Percentiles rank a stretch among this genome's conserved stretches.
Evolutionary conservation across 2,329 filamentous ascomycete genomes (phyloP).

Genomic region (Anthostomella pinea): DNA sequence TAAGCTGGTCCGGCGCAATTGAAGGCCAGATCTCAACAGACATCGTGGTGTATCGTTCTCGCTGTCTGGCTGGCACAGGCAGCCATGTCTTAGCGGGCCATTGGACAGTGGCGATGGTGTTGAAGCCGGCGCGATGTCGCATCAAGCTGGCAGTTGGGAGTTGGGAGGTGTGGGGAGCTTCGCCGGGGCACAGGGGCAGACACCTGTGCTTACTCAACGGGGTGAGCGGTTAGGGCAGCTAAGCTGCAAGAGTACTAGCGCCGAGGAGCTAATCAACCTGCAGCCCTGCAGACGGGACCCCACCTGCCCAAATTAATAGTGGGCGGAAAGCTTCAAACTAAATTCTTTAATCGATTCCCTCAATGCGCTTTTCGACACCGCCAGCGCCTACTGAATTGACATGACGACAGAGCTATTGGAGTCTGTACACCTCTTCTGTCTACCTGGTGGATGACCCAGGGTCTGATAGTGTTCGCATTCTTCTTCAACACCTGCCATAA

Average conservation of each 20-base stretch:
- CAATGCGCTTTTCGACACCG: no score
- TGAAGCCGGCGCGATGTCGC: no score
- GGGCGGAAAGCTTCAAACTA: no score
- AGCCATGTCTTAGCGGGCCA: constrained; percentile 13
- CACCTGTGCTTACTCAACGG: constrained; percentile 1
- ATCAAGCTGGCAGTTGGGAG: background rate
- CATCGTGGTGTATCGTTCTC: constrained; percentile 38
- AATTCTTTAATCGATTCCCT: background rate
- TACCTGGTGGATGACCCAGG: constrained; percentile 18
- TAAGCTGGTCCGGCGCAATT: constrained; percentile 48
- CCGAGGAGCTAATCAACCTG: constrained; percentile 5
- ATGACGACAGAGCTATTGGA: constrained; percentile 7
- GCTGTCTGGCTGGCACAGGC: constrained; percentile 16
- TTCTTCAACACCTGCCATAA: background rate
- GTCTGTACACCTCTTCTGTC: constrained; percentile 3
- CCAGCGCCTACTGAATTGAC: constrained; percentile 6
- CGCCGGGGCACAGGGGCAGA: no score
- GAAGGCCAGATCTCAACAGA: constrained; percentile 59
- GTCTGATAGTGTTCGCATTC: background rate
- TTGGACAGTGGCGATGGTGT: constrained; percentile 6
- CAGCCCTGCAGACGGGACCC: no score
- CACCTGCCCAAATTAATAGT: no score
- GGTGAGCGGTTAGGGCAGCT: constrained; percentile 7
- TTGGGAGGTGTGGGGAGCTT: constrained; percentile 14
- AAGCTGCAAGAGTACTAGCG: background rate